phyloP scores from a whole-genome alignment of 2,329 filamentous ascomycete species.

The Paracamarosporium sp. region DNA sequence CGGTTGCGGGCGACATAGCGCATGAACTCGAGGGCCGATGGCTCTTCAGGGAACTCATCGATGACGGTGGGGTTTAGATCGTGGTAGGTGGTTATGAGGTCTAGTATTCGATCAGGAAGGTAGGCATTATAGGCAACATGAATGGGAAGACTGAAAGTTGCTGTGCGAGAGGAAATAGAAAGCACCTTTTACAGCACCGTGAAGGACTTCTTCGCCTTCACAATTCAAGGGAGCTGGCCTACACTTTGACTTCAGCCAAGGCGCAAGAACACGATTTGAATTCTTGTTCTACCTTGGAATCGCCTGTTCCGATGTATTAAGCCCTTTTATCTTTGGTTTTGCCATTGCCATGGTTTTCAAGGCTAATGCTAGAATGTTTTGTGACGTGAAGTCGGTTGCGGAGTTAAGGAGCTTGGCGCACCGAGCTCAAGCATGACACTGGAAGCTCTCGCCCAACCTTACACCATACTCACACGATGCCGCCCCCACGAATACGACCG shows the following conservation, averaged over 20 bases:
- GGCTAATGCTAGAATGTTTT: not conserved
- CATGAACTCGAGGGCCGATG: conserved; percentile 81
- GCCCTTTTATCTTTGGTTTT: conserved; percentile 14
- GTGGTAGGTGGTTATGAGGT: conserved; percentile 72
- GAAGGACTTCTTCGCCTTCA: conserved; percentile 24
- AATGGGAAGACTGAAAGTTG: not conserved
- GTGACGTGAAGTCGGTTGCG: not conserved
- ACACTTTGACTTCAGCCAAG: not conserved
- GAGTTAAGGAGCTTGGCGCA: conserved; percentile 12
- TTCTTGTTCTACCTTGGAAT: conserved; percentile 20
- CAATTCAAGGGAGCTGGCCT: conserved; percentile 42
- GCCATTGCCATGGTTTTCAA: not conserved
- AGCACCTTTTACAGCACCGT: conserved; percentile 48
- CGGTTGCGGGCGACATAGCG: conserved; percentile 75
- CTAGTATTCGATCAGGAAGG: conserved; percentile 18
- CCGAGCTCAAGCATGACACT: conserved; percentile 5
- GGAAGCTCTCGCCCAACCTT: not conserved
- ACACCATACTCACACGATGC: conserved; percentile 20
- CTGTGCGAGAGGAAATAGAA: conserved; percentile 10
- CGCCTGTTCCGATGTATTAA: conserved; percentile 22
- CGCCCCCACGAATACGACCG: conserved; percentile 25
- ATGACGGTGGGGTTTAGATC: conserved; percentile 71
- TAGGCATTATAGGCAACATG: not conserved
- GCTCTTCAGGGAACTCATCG: conserved; percentile 68
- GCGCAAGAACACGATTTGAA: not conserved